Evolutionary conservation across 805 yeast genomes (phyloP), one percentile per base, ranked within the genome.

Genomic region (Pichia paraexigua): DNA sequence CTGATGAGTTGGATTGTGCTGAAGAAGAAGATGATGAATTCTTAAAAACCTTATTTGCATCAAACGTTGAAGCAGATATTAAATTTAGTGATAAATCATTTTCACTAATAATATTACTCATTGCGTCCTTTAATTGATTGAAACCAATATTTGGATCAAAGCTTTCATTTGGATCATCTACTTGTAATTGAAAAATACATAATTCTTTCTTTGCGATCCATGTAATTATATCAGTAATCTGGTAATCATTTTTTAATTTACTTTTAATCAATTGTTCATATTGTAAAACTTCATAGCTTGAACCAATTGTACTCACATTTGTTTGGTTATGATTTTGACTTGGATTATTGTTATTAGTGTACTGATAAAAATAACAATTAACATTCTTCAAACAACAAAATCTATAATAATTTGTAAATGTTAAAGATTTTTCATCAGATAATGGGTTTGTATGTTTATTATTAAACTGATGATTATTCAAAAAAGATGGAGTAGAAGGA

Each of bases 321-420:
- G 44, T 6, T 3, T 20, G n/a, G 4, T 25, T 21, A 17, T 3
- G 20, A n/a, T 35, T 35, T 35, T 35, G 39, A n/a, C n/a, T 35
- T 35, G 17, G 39, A 18, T 25, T 42, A 46, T 11, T 24, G 24
- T 18, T 25, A 35, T 22, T 24, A 47, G 60, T 60, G 9, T 64
- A 51, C 28, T 63, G 69, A 49, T 66, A 66, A 28, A 66, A 66
- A 42, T 56, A 63, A 43, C 67, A 63, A 51, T 65, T 63, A 48
- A 68, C 60, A 48, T 63, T 56, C 22, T 56, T 56, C 22, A 63
- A 45, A 12, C 50, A 43, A 9, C 68, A 66, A 47, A 66, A 60
- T 41, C 55, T 59, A 51, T 64, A 66, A 48, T 60, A 65, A 41
- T 66, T 66, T 20, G 69, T 65, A n/a, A 57, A 55, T 0, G 67